A percentile compares a stretch with the other conserved stretches of the same genome.
phyloP scores from a whole-genome alignment of 1,284 basidiomycete genomes.

The Porodaedalea pini region DNA sequence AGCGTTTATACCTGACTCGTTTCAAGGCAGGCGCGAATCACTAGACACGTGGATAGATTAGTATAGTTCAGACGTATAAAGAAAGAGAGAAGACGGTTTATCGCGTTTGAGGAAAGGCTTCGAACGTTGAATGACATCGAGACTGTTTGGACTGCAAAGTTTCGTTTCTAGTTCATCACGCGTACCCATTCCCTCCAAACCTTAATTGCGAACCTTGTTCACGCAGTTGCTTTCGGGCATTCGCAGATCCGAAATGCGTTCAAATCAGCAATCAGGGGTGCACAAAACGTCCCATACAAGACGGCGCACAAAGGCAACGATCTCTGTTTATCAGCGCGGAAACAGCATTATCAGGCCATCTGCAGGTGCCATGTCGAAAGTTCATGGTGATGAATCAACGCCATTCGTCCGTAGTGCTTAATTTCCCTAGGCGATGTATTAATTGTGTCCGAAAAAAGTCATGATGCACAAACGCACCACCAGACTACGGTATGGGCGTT shows the following conservation, averaged over 20 bases:
- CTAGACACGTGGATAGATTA: background rate
- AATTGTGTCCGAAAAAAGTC: constrained; percentile 2
- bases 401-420: background rate
- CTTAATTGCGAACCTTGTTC: constrained; percentile 5
- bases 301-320: background rate
- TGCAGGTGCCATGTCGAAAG: constrained; percentile 1
- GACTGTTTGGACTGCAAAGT: constrained; percentile 4
- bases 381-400: background rate
- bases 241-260: constrained; percentile 12
- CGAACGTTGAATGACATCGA: background rate
- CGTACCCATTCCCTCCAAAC: background rate
- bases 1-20: background rate
- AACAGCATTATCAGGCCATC: background rate
- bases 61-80: background rate
- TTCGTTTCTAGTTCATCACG: background rate
- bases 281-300: background rate
- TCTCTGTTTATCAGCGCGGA: constrained; percentile 2
- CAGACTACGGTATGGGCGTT: background rate
- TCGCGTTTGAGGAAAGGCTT: background rate
- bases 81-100: background rate
- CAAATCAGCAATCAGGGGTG: constrained; percentile 6
- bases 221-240: background rate
- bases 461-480: background rate
- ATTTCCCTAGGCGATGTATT: background rate
- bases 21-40: background rate